Evolutionary conservation across 1,139 yeast genomes (phyloP).

Genomic region (Kodamaea sp.): DNA sequence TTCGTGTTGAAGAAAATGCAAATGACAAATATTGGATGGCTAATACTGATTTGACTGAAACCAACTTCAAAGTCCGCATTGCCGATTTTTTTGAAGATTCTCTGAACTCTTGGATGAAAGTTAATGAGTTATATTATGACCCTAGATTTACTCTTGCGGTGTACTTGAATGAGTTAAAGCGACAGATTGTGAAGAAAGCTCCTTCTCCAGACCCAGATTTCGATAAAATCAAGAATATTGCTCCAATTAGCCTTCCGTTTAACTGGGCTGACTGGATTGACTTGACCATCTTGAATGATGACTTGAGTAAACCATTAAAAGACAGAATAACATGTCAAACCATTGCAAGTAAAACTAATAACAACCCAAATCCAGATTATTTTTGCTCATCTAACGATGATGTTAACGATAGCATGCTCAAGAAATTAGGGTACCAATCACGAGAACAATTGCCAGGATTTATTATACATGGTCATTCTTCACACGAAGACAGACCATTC

Average conservation of each 20-base stretch:
- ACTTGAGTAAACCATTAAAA: slow-evolving; percentile 9
- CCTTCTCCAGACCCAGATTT: neutral
- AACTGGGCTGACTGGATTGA: slow-evolving; percentile 23
- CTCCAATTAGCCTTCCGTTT: slow-evolving; percentile 12
- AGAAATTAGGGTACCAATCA: slow-evolving; percentile 11
- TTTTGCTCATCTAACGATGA: slow-evolving; percentile 13
- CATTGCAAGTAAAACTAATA: slow-evolving; percentile 14
- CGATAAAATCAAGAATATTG: neutral
- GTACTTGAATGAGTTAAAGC: slow-evolving; percentile 14
- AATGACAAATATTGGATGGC: slow-evolving; percentile 16
- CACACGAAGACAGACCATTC: slow-evolving; percentile 10
- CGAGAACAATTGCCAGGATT: slow-evolving; percentile 16
- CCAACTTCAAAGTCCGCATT: slow-evolving; percentile 6
- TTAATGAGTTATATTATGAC: slow-evolving; percentile 14
- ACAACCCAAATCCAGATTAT: slow-evolving; percentile 15
- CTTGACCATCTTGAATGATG: slow-evolving; percentile 10
- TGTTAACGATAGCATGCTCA: slow-evolving; percentile 2
- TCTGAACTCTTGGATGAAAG: slow-evolving; percentile 17
- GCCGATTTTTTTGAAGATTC: slow-evolving; percentile 15
- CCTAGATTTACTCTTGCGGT: slow-evolving; percentile 18
- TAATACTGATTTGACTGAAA: slow-evolving; percentile 11
- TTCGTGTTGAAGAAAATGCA: slow-evolving; percentile 7
- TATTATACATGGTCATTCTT: slow-evolving; percentile 20
- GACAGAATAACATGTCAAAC: slow-evolving; percentile 10
- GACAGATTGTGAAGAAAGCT: slow-evolving; percentile 11